Evolutionary conservation across 495 filamentous ascomycete genomes (phyloP).

Genomic region (Penicillium daleae): DNA sequence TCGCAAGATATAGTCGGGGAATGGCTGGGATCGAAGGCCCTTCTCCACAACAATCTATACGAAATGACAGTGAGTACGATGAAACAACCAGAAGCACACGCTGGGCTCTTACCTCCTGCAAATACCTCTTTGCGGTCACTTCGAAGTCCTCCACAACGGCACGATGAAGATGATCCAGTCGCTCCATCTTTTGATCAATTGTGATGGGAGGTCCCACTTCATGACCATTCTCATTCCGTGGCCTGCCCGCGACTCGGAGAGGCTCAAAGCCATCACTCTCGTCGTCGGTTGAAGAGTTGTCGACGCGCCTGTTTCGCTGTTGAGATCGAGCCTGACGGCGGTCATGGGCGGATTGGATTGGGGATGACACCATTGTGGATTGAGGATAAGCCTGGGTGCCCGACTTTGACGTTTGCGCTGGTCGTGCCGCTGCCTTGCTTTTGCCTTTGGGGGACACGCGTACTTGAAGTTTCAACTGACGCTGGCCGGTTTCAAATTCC

Average conservation of each 20-base stretch:
- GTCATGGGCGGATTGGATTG: conserved; percentile 61
- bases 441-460: conserved; percentile 57
- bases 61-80: conserved; percentile 22
- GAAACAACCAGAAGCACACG: neutral
- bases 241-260: conserved; percentile 46
- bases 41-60: conserved; percentile 62
- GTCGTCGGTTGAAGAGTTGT: conserved; percentile 50
- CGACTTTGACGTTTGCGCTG: conserved; percentile 23
- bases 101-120: conserved; percentile 54
- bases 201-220: conserved; percentile 73
- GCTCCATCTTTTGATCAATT: conserved; percentile 62
- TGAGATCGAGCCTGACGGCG: conserved; percentile 44
- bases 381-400: conserved; percentile 46
- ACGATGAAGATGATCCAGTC: conserved; percentile 62
- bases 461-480: conserved; percentile 61
- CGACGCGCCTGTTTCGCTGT: conserved; percentile 33
- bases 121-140: conserved; percentile 61
- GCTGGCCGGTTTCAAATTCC: conserved; percentile 55
- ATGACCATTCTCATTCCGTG: conserved; percentile 40
- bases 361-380: conserved; percentile 88
- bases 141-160: conserved; percentile 70
- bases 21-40: conserved; percentile 64
- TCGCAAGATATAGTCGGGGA: conserved; percentile 76
- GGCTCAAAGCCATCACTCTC: conserved; percentile 69
- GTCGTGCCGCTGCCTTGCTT: conserved; percentile 28